These are phyloP conservation scores for Ogataea minuta DNA, from an alignment of 805 yeast species.

Conservation along the genomic window DNA sequence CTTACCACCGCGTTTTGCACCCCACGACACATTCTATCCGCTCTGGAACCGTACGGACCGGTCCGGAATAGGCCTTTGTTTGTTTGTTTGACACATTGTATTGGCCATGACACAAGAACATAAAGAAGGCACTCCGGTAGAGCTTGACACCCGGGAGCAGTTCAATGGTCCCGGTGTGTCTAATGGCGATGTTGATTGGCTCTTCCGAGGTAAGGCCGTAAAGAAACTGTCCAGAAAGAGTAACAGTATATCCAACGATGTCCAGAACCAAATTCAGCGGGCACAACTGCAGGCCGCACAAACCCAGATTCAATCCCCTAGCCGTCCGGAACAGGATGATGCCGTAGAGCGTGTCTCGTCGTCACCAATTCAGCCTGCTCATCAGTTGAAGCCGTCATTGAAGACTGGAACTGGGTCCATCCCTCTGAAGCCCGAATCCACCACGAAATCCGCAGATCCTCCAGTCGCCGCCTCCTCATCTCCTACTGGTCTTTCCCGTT, in stretches of 20 bases:
- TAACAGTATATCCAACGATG: conserved; percentile 30
- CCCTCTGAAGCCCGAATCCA: background rate
- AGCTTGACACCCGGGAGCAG: conserved; percentile 10
- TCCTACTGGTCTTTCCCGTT: conserved; percentile 5
- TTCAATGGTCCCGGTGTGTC: conserved; percentile 49
- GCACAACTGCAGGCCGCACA: conserved; percentile 29
- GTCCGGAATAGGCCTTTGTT: background rate
- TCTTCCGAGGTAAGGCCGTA: conserved; percentile 70
- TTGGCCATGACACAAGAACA: conserved; percentile 10
- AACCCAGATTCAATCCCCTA: conserved; percentile 7
- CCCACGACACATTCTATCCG: conserved; percentile 2
- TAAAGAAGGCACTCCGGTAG: conserved; percentile 2
- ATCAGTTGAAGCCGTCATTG: conserved; percentile 10
- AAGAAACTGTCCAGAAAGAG: conserved; percentile 49
- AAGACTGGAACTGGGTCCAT: background rate
- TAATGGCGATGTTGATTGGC: conserved; percentile 82
- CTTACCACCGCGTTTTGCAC: background rate
- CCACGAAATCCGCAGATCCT: background rate
- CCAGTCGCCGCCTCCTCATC: background rate
- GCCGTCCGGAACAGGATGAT: background rate
- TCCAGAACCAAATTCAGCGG: conserved; percentile 30
- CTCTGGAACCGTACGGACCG: background rate
- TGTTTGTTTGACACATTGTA: background rate
- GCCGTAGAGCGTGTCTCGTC: conserved; percentile 1
- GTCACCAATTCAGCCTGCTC: background rate